A percentile compares a stretch with the other conserved stretches of the same genome.
These are phyloP conservation scores for Cicer pinnatifidum DNA, from an alignment of 306 rosid genomes.

Conservation along the genomic window DNA sequence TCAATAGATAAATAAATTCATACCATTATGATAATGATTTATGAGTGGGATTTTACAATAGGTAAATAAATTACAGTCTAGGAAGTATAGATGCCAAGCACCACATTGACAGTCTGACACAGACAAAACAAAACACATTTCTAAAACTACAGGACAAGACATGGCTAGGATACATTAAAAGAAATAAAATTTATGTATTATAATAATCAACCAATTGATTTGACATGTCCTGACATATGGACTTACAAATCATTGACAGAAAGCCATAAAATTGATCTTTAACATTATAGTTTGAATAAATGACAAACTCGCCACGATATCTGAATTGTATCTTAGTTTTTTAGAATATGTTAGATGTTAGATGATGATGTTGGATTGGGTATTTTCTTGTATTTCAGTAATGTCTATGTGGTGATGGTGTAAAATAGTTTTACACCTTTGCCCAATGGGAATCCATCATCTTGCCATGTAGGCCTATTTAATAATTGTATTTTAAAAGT, in stretches of 20 bases:
- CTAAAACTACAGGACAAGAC: neutral
- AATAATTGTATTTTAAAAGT: no score
- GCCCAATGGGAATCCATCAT: no score
- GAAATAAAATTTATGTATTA: no score
- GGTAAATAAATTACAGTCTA: conserved; percentile 3
- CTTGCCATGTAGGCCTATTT: no score
- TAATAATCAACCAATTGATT: neutral
- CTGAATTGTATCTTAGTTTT: neutral
- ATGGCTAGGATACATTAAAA: neutral
- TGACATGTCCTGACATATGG: neutral
- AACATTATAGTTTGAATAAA: neutral
- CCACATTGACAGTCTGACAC: neutral
- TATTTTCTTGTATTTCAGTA: no score
- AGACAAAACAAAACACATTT: conserved; percentile 10
- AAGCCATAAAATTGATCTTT: neutral
- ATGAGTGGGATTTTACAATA: neutral
- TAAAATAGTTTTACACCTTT: no score
- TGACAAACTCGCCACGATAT: neutral
- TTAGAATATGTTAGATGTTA: no score
- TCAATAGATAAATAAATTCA: neutral
- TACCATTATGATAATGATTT: conserved; percentile 7
- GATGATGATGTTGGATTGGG: no score
- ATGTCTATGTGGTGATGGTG: no score
- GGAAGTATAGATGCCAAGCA: neutral
- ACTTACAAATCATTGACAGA: neutral